A percentile compares a stretch with the other conserved stretches of the same genome.
Evolutionary conservation across 192 early-diverging fungal genomes (phyloP).

Genomic region (Anaeromyces robustus): DNA sequence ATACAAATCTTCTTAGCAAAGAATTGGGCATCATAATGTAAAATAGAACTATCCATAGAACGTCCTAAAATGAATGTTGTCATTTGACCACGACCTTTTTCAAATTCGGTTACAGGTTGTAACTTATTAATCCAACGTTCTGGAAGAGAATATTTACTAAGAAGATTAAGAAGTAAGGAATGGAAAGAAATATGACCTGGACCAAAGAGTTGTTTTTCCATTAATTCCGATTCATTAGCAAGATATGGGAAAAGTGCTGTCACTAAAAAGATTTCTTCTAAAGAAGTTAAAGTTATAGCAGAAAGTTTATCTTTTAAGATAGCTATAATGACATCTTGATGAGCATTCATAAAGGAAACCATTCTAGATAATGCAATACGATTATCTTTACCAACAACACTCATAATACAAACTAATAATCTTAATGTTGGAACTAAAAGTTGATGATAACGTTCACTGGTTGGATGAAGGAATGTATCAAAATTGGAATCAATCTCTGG

Average conservation of each 20-base stretch:
- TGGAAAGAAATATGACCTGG: slow-evolving; percentile 29
- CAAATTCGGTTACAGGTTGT: slow-evolving; percentile 13
- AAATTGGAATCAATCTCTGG: slow-evolving; percentile 31
- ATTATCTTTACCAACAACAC: slow-evolving; percentile 22
- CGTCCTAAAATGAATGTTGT: slow-evolving; percentile 5
- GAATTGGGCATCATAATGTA: slow-evolving; percentile 19
- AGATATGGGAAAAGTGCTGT: slow-evolving; percentile 22
- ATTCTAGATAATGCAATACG: slow-evolving; percentile 19
- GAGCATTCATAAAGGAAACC: slow-evolving; percentile 17
- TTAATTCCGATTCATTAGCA: slow-evolving; percentile 13
- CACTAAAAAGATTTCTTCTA: slow-evolving; percentile 28
- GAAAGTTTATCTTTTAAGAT: slow-evolving; percentile 32
- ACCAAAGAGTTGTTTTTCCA: slow-evolving; percentile 6
- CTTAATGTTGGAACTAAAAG: slow-evolving; percentile 44
- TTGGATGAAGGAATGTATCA: background rate
- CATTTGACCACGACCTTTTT: slow-evolving; percentile 7
- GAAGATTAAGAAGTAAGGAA: slow-evolving; percentile 16
- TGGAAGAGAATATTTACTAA: slow-evolving; percentile 19
- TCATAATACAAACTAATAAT: slow-evolving; percentile 32
- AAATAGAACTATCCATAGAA: slow-evolving; percentile 7
- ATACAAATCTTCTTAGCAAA: slow-evolving; percentile 25
- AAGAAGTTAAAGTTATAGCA: slow-evolving; percentile 18
- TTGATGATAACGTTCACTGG: slow-evolving; percentile 40
- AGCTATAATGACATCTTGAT: slow-evolving; percentile 28
- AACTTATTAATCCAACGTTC: slow-evolving; percentile 18